Evolutionary conservation across 1,139 yeast species (phyloP).

Genomic region (Yamadazyma diddensiae): DNA sequence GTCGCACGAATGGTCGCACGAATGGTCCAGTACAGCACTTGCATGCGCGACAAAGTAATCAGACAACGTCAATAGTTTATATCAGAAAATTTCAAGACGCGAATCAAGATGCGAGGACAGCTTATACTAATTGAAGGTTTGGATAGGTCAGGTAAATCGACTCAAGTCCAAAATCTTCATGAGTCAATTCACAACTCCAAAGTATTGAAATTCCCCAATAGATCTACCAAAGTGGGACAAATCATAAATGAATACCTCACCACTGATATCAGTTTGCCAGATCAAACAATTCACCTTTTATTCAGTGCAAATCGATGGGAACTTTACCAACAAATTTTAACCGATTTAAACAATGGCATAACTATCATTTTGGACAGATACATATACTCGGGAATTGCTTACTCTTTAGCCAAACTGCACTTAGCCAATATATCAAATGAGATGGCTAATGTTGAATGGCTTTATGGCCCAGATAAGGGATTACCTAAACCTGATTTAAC

Average conservation of each 20-base stretch:
- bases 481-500: conserved; percentile 85
- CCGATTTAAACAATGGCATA: conserved; percentile 49
- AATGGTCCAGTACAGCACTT: too few species aligned
- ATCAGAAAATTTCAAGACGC: background rate
- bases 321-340: conserved; percentile 46
- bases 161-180: conserved; percentile 63
- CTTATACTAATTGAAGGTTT: conserved; percentile 87
- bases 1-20: too few species aligned
- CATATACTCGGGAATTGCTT: conserved; percentile 90
- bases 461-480: conserved; percentile 76
- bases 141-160: conserved; percentile 92
- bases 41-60: too few species aligned
- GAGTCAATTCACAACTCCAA: conserved; percentile 39
- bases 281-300: conserved; percentile 79
- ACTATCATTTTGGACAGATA: conserved; percentile 79
- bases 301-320: conserved; percentile 98
- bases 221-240: conserved; percentile 77
- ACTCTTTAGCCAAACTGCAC: conserved; percentile 71
- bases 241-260: conserved; percentile 74
- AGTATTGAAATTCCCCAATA: conserved; percentile 78
- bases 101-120: conserved; percentile 50
- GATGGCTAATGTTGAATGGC: conserved; percentile 65
- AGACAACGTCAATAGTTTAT: too few species aligned
- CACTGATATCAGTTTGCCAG: conserved; percentile 51
- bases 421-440: conserved; percentile 26